A percentile compares a stretch with the other conserved stretches of the same genome.
phyloP scores from a whole-genome alignment of 1,284 basidiomycete species.

The Ceratobasidium sp. region DNA sequence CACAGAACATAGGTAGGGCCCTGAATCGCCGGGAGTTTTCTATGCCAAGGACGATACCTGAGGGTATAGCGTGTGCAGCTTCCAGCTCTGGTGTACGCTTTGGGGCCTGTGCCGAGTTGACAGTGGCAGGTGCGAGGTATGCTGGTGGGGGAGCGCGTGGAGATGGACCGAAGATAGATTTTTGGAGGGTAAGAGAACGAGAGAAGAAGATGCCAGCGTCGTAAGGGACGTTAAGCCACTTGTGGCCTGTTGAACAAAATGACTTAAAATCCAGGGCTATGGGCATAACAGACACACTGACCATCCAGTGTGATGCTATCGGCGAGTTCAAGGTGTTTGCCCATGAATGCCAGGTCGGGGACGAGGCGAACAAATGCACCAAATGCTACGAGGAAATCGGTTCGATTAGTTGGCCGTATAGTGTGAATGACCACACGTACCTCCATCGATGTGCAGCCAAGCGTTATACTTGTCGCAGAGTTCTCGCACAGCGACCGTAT shows the following conservation, averaged over 20 bases:
- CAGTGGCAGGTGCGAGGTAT: constrained; percentile 58
- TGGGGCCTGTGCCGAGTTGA: constrained; percentile 42
- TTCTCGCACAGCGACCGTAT: constrained; percentile 54
- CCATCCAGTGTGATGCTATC: constrained; percentile 64
- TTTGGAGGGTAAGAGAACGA: constrained; percentile 53
- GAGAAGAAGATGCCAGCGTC: constrained; percentile 65
- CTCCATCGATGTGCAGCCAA: constrained; percentile 66
- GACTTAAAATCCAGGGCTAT: background rate
- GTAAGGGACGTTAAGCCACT: constrained; percentile 65
- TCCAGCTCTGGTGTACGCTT: constrained; percentile 45
- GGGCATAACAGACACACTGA: constrained; percentile 49
- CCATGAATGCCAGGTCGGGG: constrained; percentile 57
- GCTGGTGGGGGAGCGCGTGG: constrained; percentile 57
- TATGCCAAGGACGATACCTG: constrained; percentile 60
- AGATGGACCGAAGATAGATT: constrained; percentile 60
- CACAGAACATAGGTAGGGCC: constrained; percentile 63
- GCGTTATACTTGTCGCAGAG: constrained; percentile 60
- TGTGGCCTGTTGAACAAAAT: constrained; percentile 56
- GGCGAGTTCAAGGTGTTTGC: constrained; percentile 58
- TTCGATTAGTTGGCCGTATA: background rate
- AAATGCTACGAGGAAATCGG: constrained; percentile 57
- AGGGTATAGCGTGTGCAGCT: constrained; percentile 52
- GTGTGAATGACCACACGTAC: constrained; percentile 51
- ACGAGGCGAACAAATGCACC: constrained; percentile 62
- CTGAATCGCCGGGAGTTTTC: constrained; percentile 66